Evolutionary conservation across 176 grass and related monocot species (phyloP), one percentile per base, ranked within the genome.

Genomic region (Tuctoria greenei): DNA sequence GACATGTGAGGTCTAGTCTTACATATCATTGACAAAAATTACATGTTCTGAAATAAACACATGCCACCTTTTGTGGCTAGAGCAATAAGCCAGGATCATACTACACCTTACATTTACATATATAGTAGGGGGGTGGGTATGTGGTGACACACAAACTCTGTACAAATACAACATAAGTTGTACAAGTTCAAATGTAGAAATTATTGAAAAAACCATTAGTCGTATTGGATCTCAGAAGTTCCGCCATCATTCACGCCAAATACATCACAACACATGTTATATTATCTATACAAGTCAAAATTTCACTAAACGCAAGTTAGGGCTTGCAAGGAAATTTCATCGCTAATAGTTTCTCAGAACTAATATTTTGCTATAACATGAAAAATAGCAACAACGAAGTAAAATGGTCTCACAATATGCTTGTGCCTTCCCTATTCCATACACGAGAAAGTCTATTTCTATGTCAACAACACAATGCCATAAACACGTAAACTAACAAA

Each of bases 61-160:
- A 56, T 78, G 36, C 46, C 64, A 10, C 45, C 69, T 18, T 73
- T 67, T 31, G 60, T 67, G 61, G 31, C 21, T 49, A 50, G 79
- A 60, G 61, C 28, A 79, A 52, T 34, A 77, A 20, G 70, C 7
- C 25, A 62, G 42, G 16, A 41, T 51, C 26, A 63, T 45, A 62
- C 28, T 56, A 42, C 11, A 70, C 40, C 55, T 60, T 75, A 35
- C 57, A 45, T 67, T 39, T 58, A 76, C 41, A 4, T 6, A 68
- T 61, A 75, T 17, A 21, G 28, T 16, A 28, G n/a, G 6, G 62
- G 28, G 23, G 8, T n/a, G n/a, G 17, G 8, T 35, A 54, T 26
- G 38, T 39, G 54, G 18, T 46, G 27, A 3, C 31, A 55, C 14
- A 20, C 26, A 41, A 73, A 72, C 55, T 64, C 35, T 10, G 35